These are phyloP conservation scores for Aureobasidium sp. DNA, from an alignment of 2,329 filamentous ascomycete genomes.

Conservation along the genomic window DNA sequence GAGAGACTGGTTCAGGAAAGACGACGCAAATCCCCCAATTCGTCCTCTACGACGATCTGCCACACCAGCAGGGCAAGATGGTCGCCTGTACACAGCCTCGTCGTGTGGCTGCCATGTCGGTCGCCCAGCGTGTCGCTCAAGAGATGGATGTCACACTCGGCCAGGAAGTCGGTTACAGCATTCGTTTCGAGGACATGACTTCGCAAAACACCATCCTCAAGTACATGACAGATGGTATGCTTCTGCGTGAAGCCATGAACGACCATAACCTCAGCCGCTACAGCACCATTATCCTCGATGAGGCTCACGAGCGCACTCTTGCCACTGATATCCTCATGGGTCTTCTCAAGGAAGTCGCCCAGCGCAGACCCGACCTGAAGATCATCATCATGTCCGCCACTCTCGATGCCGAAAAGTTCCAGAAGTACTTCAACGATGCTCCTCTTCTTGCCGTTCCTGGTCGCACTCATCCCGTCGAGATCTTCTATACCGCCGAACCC, in stretches of 20 bases:
- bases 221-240: slow-evolving; percentile 99
- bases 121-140: slow-evolving; percentile 93
- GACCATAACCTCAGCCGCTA: slow-evolving; percentile 88
- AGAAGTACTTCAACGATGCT: slow-evolving; percentile 92
- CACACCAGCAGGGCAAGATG: slow-evolving; percentile 77
- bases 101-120: slow-evolving; percentile 97
- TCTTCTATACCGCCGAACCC: slow-evolving; percentile 95
- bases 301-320: slow-evolving; percentile 95
- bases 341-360: slow-evolving; percentile 81
- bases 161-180: slow-evolving; percentile 95
- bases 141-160: slow-evolving; percentile 92
- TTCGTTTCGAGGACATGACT: slow-evolving; percentile 96
- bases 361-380: slow-evolving; percentile 81
- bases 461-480: slow-evolving; percentile 92
- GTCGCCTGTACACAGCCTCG: slow-evolving; percentile 96
- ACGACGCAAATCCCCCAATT: slow-evolving; percentile 99
- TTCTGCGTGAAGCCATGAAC: slow-evolving; percentile 92
- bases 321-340: slow-evolving; percentile 98
- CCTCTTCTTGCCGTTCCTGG: slow-evolving; percentile 90
- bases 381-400: slow-evolving; percentile 99
- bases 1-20: slow-evolving; percentile 98
- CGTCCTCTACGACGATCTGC: slow-evolving; percentile 92
- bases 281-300: slow-evolving; percentile 96
- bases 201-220: slow-evolving; percentile 85
- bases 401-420: slow-evolving; percentile 95